Percentiles rank a stretch among this genome's conserved stretches.
These are phyloP conservation scores for Arachis stenosperma DNA, from an alignment of 306 rosid genomes.

Conservation along the genomic window DNA sequence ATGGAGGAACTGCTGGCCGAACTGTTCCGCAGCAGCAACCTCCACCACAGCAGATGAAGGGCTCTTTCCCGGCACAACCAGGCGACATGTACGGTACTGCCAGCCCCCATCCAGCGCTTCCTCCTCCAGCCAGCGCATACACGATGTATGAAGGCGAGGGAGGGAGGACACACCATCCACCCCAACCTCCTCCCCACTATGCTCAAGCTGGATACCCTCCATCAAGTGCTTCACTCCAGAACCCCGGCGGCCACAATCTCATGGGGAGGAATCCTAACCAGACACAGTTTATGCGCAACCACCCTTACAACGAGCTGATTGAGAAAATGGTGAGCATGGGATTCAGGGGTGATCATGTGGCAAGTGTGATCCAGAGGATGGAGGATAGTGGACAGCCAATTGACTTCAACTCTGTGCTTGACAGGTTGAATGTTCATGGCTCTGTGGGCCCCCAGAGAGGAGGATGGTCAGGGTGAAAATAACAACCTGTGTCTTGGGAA, in stretches of 20 bases:
- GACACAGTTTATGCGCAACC: slow-evolving; percentile 65
- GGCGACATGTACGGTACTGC: slow-evolving; percentile 67
- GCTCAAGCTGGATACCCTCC: slow-evolving; percentile 78
- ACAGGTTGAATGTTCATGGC: slow-evolving; percentile 76
- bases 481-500: background rate
- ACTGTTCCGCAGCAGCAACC: slow-evolving; percentile 74
- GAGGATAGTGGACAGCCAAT: slow-evolving; percentile 89
- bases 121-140: slow-evolving; percentile 74
- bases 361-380: slow-evolving; percentile 88
- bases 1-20: slow-evolving; percentile 63
- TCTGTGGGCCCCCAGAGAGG: slow-evolving; percentile 78
- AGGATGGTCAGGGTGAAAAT: slow-evolving; percentile 72
- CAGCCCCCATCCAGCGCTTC: slow-evolving; percentile 55
- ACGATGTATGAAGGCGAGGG: slow-evolving; percentile 87
- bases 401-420: slow-evolving; percentile 88
- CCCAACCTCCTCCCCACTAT: slow-evolving; percentile 70
- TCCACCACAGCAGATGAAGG: slow-evolving; percentile 78
- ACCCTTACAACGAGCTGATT: slow-evolving; percentile 78
- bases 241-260: slow-evolving; percentile 52
- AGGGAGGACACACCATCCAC: slow-evolving; percentile 62
- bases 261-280: slow-evolving; percentile 65
- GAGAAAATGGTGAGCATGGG: slow-evolving; percentile 91
- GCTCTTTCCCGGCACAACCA: slow-evolving; percentile 56
- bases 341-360: slow-evolving; percentile 78
- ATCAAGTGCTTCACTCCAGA: slow-evolving; percentile 66